These are phyloP conservation scores for Striga hermonthica DNA, from an alignment of 305 asterid species.

Conservation along the genomic window DNA sequence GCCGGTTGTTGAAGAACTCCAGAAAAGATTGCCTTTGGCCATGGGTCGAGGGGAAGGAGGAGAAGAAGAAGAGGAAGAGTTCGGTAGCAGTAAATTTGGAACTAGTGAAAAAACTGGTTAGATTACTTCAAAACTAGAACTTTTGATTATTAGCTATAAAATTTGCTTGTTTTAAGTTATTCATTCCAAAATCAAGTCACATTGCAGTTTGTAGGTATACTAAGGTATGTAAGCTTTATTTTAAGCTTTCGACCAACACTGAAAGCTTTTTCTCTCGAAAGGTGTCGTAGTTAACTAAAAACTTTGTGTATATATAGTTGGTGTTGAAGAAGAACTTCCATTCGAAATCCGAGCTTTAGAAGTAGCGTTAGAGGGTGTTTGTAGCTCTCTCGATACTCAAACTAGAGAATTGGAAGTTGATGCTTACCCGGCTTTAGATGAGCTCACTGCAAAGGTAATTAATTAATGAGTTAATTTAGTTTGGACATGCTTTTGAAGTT, in stretches of 20 bases:
- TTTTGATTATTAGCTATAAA: not conserved
- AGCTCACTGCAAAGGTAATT: slow-evolving; percentile 75
- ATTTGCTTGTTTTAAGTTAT: not conserved
- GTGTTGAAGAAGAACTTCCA: slow-evolving; percentile 54
- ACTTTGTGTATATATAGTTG: not conserved
- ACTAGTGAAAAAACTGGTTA: slow-evolving; percentile 50
- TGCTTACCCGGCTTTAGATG: slow-evolving; percentile 94
- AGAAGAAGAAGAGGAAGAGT: slow-evolving; percentile 56
- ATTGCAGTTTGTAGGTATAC: no score
- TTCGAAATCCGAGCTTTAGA: slow-evolving; percentile 86
- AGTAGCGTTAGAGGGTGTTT: slow-evolving; percentile 83
- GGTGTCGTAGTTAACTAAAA: no score
- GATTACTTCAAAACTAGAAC: not conserved
- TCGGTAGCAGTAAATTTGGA: slow-evolving; percentile 38
- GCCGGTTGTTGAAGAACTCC: slow-evolving; percentile 80
- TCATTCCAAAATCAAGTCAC: no score
- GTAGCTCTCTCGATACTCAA: slow-evolving; percentile 75
- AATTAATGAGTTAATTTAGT: not conserved
- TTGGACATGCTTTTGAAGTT: no score
- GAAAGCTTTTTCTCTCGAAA: no score
- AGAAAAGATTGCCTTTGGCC: slow-evolving; percentile 63
- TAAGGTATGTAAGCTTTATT: no score
- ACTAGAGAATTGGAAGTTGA: slow-evolving; percentile 75
- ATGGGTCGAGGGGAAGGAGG: slow-evolving; percentile 58
- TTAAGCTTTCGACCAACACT: no score